Evolutionary conservation across 129 eudicot genomes (phyloP).

Genomic region (Silybum marianum): DNA sequence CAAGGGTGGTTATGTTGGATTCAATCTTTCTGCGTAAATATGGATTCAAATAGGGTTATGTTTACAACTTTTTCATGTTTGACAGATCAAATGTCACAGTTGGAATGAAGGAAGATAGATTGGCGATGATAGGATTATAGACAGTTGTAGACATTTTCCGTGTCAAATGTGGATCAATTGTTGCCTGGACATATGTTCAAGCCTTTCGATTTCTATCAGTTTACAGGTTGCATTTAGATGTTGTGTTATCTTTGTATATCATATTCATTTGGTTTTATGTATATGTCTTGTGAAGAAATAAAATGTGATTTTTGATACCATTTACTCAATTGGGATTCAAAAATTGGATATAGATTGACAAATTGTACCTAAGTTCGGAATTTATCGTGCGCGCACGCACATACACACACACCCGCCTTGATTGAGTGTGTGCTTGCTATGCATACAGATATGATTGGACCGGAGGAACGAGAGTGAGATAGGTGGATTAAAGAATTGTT

Average conservation of each 20-base stretch:
- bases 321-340: not conserved
- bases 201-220: not conserved
- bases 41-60: slow-evolving; percentile 1
- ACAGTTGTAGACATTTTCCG: slow-evolving; percentile 96
- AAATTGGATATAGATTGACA: not conserved
- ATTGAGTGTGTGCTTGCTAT: too few species aligned
- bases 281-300: not conserved
- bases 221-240: slow-evolving; percentile 3
- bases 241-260: too few species aligned
- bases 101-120: slow-evolving; percentile 80
- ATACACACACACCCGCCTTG: too few species aligned
- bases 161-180: slow-evolving; percentile 83
- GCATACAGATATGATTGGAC: too few species aligned
- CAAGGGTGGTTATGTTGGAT: too few species aligned
- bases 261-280: too few species aligned
- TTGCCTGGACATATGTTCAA: slow-evolving; percentile 91
- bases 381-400: too few species aligned
- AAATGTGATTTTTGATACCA: not conserved
- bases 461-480: too few species aligned
- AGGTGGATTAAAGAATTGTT: too few species aligned
- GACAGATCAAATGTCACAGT: slow-evolving; percentile 74
- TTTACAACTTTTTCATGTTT: slow-evolving; percentile 10
- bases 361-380: too few species aligned
- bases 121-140: slow-evolving; percentile 96
- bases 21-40: not conserved